Conservation (phyloP, 1,139 yeast species). For the Suhomyces yuchorum region DNA sequence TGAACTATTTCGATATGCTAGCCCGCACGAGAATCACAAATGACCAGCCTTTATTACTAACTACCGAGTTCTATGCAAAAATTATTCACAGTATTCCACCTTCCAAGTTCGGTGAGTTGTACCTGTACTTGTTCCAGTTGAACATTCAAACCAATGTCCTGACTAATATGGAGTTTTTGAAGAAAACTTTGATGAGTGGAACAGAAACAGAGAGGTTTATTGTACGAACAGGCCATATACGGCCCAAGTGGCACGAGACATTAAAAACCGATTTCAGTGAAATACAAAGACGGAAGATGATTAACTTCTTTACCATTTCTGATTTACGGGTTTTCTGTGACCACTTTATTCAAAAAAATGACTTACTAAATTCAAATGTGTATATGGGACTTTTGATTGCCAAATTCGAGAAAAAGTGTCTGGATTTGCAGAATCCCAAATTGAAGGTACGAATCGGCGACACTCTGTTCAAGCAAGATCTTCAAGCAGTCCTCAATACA, state of each 20-base stretch:
- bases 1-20: constrained; percentile 26
- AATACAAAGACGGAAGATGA: constrained; percentile 31
- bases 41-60: constrained; percentile 27
- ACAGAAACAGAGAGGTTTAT: constrained; percentile 36
- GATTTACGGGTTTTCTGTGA: constrained; percentile 30
- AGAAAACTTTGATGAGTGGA: constrained; percentile 30
- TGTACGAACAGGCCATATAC: constrained; percentile 39
- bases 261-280: constrained; percentile 21
- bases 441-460: constrained; percentile 18
- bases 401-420: constrained; percentile 37
- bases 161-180: constrained; percentile 23
- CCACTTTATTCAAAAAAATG: constrained; percentile 28
- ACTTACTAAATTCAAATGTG: constrained; percentile 36
- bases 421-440: constrained; percentile 9
- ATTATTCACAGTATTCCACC: constrained; percentile 26
- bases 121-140: constrained; percentile 35
- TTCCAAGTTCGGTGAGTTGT: constrained; percentile 28
- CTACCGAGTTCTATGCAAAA: constrained; percentile 20
- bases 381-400: constrained; percentile 39
- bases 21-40: constrained; percentile 30
- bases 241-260: constrained; percentile 43
- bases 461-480: constrained; percentile 24
- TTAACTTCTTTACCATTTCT: constrained; percentile 31
- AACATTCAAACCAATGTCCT: constrained; percentile 33
- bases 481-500: constrained; percentile 31